Evolutionary conservation across 768 basidiomycete species (phyloP).

Genomic region (Lactarius deliciosus): DNA sequence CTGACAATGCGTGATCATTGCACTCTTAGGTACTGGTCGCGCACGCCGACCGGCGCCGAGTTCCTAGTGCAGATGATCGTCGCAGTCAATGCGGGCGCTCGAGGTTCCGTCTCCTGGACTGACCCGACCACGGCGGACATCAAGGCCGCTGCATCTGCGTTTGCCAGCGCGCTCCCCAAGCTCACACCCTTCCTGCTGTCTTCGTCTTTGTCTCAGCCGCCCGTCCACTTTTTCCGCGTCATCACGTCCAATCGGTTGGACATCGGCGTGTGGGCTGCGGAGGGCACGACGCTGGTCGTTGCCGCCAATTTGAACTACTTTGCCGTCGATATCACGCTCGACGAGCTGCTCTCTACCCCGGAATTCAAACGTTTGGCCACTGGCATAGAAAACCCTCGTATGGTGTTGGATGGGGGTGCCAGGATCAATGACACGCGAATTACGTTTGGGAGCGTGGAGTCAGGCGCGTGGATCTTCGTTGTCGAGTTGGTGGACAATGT

Average conservation of each 20-base stretch:
- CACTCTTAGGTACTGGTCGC: slow-evolving; percentile 53
- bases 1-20: no score
- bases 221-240: slow-evolving; percentile 14
- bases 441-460: slow-evolving; percentile 4
- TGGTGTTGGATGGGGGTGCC: slow-evolving; percentile 14
- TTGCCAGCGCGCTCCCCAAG: slow-evolving; percentile 36
- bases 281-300: slow-evolving; percentile 10
- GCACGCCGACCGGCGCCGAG: slow-evolving; percentile 66
- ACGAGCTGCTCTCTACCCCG: background rate
- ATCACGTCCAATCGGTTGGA: slow-evolving; percentile 14
- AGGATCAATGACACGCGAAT: background rate
- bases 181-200: slow-evolving; percentile 18
- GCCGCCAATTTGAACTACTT: slow-evolving; percentile 24
- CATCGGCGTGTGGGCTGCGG: slow-evolving; percentile 20
- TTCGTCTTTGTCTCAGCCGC: slow-evolving; percentile 11
- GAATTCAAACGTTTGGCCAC: background rate
- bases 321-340: background rate
- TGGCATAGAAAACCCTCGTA: no score
- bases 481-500: background rate
- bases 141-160: slow-evolving; percentile 38
- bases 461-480: slow-evolving; percentile 18
- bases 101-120: slow-evolving; percentile 47
- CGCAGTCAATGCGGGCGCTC: slow-evolving; percentile 68
- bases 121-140: slow-evolving; percentile 44
- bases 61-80: slow-evolving; percentile 64